Percentiles rank a stretch among this genome's conserved stretches.
phyloP scores from a whole-genome alignment of 257 asterid genomes.

The Solanum dulcamara region DNA sequence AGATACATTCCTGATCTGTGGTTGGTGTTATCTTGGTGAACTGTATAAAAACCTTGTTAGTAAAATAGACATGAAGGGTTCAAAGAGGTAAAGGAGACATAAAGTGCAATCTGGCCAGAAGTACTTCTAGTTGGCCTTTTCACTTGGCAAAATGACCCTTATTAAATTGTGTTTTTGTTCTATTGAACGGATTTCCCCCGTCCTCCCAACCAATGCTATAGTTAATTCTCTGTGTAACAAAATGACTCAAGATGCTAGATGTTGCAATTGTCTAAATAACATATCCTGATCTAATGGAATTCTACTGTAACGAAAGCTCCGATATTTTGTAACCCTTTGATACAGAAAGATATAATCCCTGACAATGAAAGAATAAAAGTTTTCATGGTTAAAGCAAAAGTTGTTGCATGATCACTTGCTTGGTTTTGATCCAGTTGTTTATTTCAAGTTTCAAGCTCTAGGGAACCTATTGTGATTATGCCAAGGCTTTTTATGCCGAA shows the following conservation, averaged over 20 bases:
- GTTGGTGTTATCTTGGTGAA: not conserved
- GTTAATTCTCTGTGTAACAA: not conserved
- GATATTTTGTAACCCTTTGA: not conserved
- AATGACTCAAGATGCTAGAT: not conserved
- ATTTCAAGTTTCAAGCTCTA: not conserved
- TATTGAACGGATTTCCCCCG: not conserved
- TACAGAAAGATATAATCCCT: not conserved
- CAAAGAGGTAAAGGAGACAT: not conserved
- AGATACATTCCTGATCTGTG: not conserved
- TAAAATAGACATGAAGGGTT: not conserved
- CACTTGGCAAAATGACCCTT: not conserved
- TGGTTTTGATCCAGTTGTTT: not conserved
- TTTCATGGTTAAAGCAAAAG: not conserved
- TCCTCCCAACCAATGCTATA: not conserved
- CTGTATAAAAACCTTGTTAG: not conserved
- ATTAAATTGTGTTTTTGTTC: not conserved
- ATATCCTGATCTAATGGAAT: not conserved
- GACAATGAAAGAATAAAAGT: not conserved
- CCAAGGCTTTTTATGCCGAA: not conserved
- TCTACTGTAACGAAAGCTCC: not conserved
- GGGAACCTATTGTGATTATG: not conserved
- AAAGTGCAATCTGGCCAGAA: not conserved
- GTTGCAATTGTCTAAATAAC: not conserved
- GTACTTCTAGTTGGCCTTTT: not conserved
- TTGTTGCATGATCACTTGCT: not conserved